These are phyloP conservation scores for Penicillium tannophilum DNA, from an alignment of 495 filamentous ascomycete species.

Conservation along the genomic window DNA sequence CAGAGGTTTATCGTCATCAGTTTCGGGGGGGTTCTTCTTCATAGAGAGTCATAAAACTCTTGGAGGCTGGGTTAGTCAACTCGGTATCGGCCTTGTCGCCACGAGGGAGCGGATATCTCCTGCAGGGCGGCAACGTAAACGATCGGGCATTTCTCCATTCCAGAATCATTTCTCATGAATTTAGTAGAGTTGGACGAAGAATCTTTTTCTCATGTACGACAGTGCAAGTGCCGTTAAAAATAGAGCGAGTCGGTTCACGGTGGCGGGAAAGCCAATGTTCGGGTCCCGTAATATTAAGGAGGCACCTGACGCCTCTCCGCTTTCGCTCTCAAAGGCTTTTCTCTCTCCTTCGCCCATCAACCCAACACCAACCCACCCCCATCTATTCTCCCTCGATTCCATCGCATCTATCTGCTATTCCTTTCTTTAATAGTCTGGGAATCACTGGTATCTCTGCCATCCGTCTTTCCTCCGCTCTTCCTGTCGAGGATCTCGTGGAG, in stretches of 20 bases:
- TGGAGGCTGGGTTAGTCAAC: conserved; percentile 3
- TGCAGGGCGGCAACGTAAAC: conserved; percentile 10
- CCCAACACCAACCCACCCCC: conserved; percentile 12
- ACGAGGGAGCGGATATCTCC: conserved; percentile 19
- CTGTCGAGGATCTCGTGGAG: conserved; percentile 2
- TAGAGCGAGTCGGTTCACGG: conserved; percentile 21
- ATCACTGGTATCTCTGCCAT: not conserved
- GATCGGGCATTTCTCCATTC: not conserved
- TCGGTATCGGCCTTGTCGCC: conserved; percentile 13
- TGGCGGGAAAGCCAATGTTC: conserved; percentile 29
- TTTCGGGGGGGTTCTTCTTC: not conserved
- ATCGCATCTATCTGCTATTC: conserved; percentile 2
- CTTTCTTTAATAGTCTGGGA: not conserved
- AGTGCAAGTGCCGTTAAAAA: conserved; percentile 18
- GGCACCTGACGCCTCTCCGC: conserved; percentile 40
- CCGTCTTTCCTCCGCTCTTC: not conserved
- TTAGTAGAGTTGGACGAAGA: conserved; percentile 1
- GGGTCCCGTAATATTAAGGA: conserved; percentile 38
- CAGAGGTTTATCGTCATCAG: not conserved
- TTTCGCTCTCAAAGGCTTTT: conserved; percentile 37
- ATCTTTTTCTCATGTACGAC: not conserved
- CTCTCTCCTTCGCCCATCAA: conserved; percentile 20
- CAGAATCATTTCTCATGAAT: not conserved
- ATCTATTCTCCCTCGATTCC: conserved; percentile 3
- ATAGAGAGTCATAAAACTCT: not conserved